A percentile compares a stretch with the other conserved stretches of the same genome.
Evolutionary conservation across 1,139 yeast genomes (phyloP).

Genomic region (Barnettozyma hawaiiensis): DNA sequence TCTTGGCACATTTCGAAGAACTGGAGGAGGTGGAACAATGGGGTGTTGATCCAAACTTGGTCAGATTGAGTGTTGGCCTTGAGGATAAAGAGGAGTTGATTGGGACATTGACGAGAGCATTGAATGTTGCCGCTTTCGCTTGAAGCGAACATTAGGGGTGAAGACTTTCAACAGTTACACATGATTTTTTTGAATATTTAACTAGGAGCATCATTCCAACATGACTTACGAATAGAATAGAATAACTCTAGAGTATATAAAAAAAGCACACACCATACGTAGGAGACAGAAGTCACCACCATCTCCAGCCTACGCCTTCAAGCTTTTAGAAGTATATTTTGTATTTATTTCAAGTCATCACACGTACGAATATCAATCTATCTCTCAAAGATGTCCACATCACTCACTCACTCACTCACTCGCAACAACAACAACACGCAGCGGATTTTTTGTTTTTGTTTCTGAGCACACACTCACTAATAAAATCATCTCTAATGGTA

Average conservation of each 20-base stretch:
- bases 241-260: too few species aligned
- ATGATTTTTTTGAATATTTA: slow-evolving; percentile 1
- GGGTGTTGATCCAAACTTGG: slow-evolving; percentile 78
- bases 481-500: neutral
- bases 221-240: slow-evolving; percentile 7
- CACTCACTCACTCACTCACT: too few species aligned
- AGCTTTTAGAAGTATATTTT: neutral
- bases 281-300: too few species aligned
- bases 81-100: slow-evolving; percentile 54
- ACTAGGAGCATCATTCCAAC: slow-evolving; percentile 10
- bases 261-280: too few species aligned
- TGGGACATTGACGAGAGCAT: slow-evolving; percentile 43
- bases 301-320: neutral
- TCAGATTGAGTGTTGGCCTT: slow-evolving; percentile 81
- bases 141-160: neutral
- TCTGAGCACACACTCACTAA: too few species aligned
- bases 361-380: slow-evolving; percentile 3
- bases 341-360: slow-evolving; percentile 4
- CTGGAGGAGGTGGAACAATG: slow-evolving; percentile 75
- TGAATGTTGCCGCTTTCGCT: slow-evolving; percentile 36
- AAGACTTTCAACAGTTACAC: slow-evolving; percentile 9
- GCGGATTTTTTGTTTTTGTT: too few species aligned
- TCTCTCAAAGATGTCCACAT: slow-evolving; percentile 5
- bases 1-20: slow-evolving; percentile 83
- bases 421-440: too few species aligned